phyloP scores from a whole-genome alignment of 305 asterid species.

The Solanum hybrid region DNA sequence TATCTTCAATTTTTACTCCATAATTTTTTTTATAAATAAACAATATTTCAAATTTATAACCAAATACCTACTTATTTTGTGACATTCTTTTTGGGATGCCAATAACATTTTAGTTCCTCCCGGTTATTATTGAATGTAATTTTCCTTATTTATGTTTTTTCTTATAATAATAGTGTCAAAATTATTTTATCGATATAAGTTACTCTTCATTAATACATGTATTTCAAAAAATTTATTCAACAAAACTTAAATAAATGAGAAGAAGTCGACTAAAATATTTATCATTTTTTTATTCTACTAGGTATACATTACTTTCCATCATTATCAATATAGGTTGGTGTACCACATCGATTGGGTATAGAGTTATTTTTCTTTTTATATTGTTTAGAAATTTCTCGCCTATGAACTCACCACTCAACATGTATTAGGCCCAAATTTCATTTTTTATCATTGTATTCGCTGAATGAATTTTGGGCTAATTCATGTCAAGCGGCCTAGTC shows the following conservation, averaged over 20 bases:
- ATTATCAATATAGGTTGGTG: neutral
- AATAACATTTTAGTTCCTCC: neutral
- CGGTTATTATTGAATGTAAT: neutral
- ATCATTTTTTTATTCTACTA: neutral
- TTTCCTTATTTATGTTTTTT: neutral
- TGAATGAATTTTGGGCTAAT: neutral
- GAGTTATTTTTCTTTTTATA: neutral
- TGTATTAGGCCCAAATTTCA: neutral
- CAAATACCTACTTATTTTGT: neutral
- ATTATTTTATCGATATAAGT: too few relatives aligned
- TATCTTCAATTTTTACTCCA: neutral
- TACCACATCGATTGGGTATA: neutral
- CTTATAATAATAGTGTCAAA: neutral
- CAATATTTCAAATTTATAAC: neutral
- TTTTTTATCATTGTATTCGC: neutral
- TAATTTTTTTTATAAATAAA: neutral
- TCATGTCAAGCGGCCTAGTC: neutral
- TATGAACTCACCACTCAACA: fast-evolving
- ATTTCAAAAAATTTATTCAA: too few relatives aligned
- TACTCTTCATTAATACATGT: too few relatives aligned
- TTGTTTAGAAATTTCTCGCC: neutral
- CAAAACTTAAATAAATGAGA: neutral
- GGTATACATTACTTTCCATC: neutral
- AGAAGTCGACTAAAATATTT: neutral
- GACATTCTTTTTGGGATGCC: neutral